Base-by-base conservation (phyloP, 352 stramenopile species). In the Globisporangium cystogenes region DNA sequence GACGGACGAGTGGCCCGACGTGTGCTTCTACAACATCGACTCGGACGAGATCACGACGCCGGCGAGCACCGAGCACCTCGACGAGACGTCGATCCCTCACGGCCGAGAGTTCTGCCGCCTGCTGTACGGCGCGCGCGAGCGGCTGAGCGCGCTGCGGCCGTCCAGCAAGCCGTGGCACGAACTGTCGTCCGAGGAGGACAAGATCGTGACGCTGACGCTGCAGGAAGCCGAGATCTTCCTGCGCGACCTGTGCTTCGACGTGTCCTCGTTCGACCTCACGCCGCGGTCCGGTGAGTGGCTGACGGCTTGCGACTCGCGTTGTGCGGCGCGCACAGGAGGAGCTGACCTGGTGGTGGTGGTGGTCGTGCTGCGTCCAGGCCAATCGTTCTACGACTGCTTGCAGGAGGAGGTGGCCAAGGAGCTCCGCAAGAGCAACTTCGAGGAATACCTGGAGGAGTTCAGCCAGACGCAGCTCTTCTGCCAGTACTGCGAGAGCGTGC, bases 381-480 rank as follows among this genome's bases (percentile, higher is more conserved):
- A 83, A 57, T 75, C 62, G 27, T 85, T 90, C 39, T 92, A 92
- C 60, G 79, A 90, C 47, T 74, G 69, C 2, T 60, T 92, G 35
- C 83, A 92, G 54, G 77, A 94, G 56, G 71, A 92, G 41, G 70
- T 94, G 27, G 67, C 68, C 5, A 76, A 75, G 24, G 79, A 86
- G 44, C 70, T 87, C 7, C 70, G 72, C n/a, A 82, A 84, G 51
- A 91, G 81, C 62, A 57, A 67, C 20, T 87, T 81, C 57, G 74
- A 83, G 50, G 66, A 79, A 27, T 94, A 87, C 53, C 45, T 90
- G 43, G 73, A 90, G 29, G 81, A 90, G 55, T 92, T 94, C 42
- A 87, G 74, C 20, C 81, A 94, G 62, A 94, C 83, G 47, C 83
- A 94, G 47, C 55, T 94, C 47, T 94, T 94, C 50, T 94, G 79